These are phyloP conservation scores for Plasmodium blacklocki DNA, from an alignment of 169 alveolate species.

Conservation along the genomic window DNA sequence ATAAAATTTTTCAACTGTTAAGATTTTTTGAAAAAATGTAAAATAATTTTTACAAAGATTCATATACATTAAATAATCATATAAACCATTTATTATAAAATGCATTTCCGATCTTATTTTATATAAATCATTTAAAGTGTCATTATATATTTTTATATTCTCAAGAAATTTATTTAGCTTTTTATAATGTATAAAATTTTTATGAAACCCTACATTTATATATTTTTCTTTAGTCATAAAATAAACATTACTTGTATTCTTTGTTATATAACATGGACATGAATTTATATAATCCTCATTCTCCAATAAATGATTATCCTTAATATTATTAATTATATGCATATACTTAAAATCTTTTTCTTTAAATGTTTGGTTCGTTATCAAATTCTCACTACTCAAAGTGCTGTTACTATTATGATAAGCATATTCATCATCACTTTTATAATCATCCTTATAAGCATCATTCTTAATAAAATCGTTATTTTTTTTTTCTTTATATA, in stretches of 20 bases:
- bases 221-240: conserved; percentile 11
- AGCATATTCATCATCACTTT: too few relatives aligned
- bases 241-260: not conserved
- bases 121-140: conserved; percentile 21
- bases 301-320: not conserved
- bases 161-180: conserved; percentile 6
- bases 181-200: not conserved
- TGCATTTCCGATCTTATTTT: conserved; percentile 51
- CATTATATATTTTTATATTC: conserved; percentile 29
- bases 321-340: conserved; percentile 29
- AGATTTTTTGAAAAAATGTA: conserved; percentile 30
- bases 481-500: not conserved
- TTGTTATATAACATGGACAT: not conserved
- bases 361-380: too few relatives aligned
- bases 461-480: too few relatives aligned
- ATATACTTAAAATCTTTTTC: conserved; percentile 35
- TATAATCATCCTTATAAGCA: too few relatives aligned
- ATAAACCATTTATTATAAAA: conserved; percentile 2
- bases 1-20: not conserved
- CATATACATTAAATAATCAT: conserved; percentile 44
- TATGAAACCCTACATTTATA: conserved; percentile 33
- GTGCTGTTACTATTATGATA: too few relatives aligned
- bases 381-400: too few relatives aligned
- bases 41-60: conserved; percentile 30
- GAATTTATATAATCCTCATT: not conserved